A percentile compares a stretch with the other conserved stretches of the same genome.
These are phyloP conservation scores for Chaetomium fimeti DNA, from an alignment of 495 filamentous ascomycete species.

Conservation along the genomic window DNA sequence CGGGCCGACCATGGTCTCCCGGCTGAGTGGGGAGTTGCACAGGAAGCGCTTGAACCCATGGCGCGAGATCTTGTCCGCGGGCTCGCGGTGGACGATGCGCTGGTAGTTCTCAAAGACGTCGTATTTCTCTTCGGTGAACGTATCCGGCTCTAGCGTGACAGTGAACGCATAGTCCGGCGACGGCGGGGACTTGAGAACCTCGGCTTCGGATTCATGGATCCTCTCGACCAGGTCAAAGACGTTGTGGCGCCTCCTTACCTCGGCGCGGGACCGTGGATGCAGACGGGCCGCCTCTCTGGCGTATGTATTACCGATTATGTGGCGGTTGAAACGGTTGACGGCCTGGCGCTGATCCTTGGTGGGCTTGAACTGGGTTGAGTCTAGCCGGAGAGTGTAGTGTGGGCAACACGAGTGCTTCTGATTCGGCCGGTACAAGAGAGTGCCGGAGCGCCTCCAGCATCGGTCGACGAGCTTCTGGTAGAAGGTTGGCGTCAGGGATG, in stretches of 20 bases:
- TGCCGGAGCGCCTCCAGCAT: constrained; percentile 83
- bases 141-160: constrained; percentile 76
- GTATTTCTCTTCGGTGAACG: constrained; percentile 85
- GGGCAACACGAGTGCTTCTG: constrained; percentile 81
- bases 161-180: constrained; percentile 76
- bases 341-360: constrained; percentile 81
- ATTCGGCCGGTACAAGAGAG: constrained; percentile 92
- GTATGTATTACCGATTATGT: constrained; percentile 77
- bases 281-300: constrained; percentile 66
- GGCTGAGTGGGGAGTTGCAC: constrained; percentile 71
- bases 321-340: constrained; percentile 85
- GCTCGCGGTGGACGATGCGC: constrained; percentile 72
- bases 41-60: constrained; percentile 79
- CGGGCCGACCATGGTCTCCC: constrained; percentile 44
- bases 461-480: constrained; percentile 83
- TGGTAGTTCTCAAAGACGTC: constrained; percentile 85
- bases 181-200: constrained; percentile 53
- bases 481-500: constrained; percentile 63
- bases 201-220: constrained; percentile 66
- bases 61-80: constrained; percentile 61
- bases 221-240: constrained; percentile 70
- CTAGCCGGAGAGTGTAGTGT: constrained; percentile 89
- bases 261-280: constrained; percentile 75
- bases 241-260: constrained; percentile 69
- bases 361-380: constrained; percentile 67